phyloP scores from a whole-genome alignment of 768 basidiomycete genomes.

The Plicaturopsis crispa region DNA sequence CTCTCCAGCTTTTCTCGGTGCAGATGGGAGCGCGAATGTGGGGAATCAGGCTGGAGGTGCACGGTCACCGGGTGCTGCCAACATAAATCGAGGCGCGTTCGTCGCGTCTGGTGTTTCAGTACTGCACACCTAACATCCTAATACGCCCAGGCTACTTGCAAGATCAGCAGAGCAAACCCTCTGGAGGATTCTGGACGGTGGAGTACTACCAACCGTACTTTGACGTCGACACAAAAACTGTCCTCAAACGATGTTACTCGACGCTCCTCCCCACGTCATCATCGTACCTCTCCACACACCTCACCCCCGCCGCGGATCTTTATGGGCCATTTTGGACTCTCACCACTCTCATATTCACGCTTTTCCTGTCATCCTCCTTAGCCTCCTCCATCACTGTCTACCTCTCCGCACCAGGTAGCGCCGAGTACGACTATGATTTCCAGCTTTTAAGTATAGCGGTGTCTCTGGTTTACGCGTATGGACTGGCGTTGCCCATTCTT shows the following conservation, averaged over 20 bases:
- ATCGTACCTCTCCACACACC: conserved; percentile 54
- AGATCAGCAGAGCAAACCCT: conserved; percentile 41
- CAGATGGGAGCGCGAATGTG: conserved; percentile 24
- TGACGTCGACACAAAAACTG: conserved; percentile 78
- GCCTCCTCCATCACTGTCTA: conserved; percentile 85
- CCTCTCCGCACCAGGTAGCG: conserved; percentile 50
- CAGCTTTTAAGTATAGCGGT: conserved; percentile 77
- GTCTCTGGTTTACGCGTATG: conserved; percentile 82
- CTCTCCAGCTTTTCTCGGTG: conserved; percentile 48
- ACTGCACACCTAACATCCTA: not conserved
- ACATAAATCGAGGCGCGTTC: conserved; percentile 43
- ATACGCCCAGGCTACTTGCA: conserved; percentile 54
- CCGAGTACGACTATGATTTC: conserved; percentile 82
- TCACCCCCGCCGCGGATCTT: conserved; percentile 61
- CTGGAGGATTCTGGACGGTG: conserved; percentile 66
- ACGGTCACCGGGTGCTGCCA: conserved; percentile 29
- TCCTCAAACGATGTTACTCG: conserved; percentile 66
- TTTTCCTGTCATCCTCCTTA: conserved; percentile 91
- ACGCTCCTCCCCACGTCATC: conserved; percentile 71
- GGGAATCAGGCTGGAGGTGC: conserved; percentile 16
- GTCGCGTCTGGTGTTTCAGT: not conserved
- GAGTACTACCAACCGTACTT: conserved; percentile 88
- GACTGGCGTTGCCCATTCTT: conserved; percentile 69
- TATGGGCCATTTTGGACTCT: conserved; percentile 98
- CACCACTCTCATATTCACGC: conserved; percentile 87